Conservation (phyloP, 1,284 basidiomycete species). For the Bondarzewia mesenterica region DNA sequence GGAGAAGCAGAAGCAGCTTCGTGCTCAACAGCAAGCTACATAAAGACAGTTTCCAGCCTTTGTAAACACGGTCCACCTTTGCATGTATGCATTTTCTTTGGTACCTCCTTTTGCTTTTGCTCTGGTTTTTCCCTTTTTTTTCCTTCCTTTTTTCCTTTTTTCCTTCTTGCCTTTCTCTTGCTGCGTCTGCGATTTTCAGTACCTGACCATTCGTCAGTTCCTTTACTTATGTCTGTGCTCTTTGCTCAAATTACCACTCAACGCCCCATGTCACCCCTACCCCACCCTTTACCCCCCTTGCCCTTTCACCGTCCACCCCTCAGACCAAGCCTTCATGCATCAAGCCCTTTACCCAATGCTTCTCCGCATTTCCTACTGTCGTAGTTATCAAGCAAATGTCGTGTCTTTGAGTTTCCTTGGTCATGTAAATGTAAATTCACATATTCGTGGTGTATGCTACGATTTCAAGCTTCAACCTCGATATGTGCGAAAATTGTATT, state of each 20-base stretch:
- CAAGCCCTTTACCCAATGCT: neutral
- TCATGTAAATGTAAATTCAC: too few species aligned
- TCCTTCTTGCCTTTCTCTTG: neutral
- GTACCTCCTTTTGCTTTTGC: neutral
- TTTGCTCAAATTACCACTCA: neutral
- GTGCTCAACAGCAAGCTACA: constrained; percentile 16
- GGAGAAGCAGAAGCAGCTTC: constrained; percentile 80
- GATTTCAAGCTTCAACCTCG: too few species aligned
- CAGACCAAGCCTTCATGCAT: neutral
- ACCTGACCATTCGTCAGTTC: neutral
- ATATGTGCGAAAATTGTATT: too few species aligned
- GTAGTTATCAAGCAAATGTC: neutral
- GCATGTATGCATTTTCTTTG: too few species aligned
- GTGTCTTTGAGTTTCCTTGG: neutral
- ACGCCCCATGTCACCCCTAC: neutral
- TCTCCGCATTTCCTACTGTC: neutral
- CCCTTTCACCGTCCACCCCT: neutral
- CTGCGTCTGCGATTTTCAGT: neutral
- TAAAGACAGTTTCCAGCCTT: too few species aligned
- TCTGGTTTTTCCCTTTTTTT: neutral
- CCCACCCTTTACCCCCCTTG: neutral
- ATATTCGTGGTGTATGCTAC: too few species aligned
- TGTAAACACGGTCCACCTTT: too few species aligned
- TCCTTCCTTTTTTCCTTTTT: neutral
- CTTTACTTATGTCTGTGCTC: neutral